phyloP scores from a whole-genome alignment of 371 early-diverging fungal genomes.

The Circinella umbellata region DNA sequence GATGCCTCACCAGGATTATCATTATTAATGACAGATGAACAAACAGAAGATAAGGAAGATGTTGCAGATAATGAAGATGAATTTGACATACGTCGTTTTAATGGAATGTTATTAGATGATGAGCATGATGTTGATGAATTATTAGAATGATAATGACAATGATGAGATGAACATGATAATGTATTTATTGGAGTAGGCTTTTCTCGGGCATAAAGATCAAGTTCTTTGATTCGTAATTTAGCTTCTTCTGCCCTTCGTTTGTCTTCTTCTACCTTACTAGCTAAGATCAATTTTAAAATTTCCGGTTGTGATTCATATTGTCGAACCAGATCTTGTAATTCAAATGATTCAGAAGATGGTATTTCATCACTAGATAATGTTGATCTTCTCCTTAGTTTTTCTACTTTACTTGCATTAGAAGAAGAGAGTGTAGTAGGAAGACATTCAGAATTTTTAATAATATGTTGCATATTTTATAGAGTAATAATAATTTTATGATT shows the following conservation, averaged over 20 bases:
- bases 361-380: background rate
- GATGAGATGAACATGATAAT: background rate
- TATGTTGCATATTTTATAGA: too few species aligned
- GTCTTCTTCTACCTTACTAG: slow-evolving; percentile 70
- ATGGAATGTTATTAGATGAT: slow-evolving; percentile 20
- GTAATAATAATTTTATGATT: too few species aligned
- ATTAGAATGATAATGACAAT: slow-evolving; percentile 31
- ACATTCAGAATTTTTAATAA: too few species aligned
- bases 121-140: slow-evolving; percentile 38
- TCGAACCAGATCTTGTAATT: slow-evolving; percentile 62
- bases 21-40: slow-evolving; percentile 3
- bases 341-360: slow-evolving; percentile 22
- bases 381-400: background rate
- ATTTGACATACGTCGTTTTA: slow-evolving; percentile 17
- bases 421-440: background rate
- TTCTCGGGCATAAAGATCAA: slow-evolving; percentile 43
- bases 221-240: slow-evolving; percentile 57
- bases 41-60: slow-evolving; percentile 2
- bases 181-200: background rate
- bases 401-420: background rate
- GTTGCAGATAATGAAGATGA: background rate
- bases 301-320: slow-evolving; percentile 67
- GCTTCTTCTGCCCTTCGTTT: slow-evolving; percentile 69
- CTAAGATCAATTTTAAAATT: slow-evolving; percentile 62
- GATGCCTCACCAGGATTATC: too few species aligned